Base-by-base conservation (phyloP, 768 basidiomycete genomes). In the Macrolepiota fuliginosa region DNA sequence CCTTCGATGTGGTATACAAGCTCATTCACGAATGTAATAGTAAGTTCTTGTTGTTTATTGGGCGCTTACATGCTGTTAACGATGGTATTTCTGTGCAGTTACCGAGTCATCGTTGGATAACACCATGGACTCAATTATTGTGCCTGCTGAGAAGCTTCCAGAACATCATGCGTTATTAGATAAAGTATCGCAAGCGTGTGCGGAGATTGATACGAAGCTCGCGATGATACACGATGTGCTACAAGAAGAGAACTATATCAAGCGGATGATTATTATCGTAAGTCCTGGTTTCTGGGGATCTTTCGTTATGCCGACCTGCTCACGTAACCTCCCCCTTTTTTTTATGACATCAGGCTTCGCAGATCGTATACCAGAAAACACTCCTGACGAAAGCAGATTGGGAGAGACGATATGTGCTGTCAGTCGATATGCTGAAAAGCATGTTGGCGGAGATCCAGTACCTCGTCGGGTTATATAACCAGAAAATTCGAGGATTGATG, bases 211-310 rank as follows among this genome's bases (percentile, higher is more conserved):
- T 39, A 55, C 53, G 17, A 61, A 61, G 24, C 60, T 61, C 24
- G 60, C 60, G 6, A 61, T 61, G 60, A 61, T 61, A 54, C 60
- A 61, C 32, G 60, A 61, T 49, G 60, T 61, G 12, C 52, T 61
- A 49, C 60, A 61, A 32, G 42, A 61, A 25, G 60, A 61, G 35
- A 54, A 46, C 53, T 61, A 61, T 49, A 55, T 61, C 32, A 55
- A 61, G 60, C 42, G 53, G 53, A 61, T 61, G 60, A 61, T 61
- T 15, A 61, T 61, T 39, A 61, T 55, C 36, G 60, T 55, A 22
- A 24, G 60, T 53, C 13, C 52, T 45, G 42, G 1, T 9, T 45
- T 45, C 22, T 49, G n/a, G 22, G 25, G 24, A 27, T 24, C 47
- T 13, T 24, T 24, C 4, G 39, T 11, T 17, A 4, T 39, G 3